Evolutionary conservation across 2,329 filamentous ascomycete genomes (phyloP).

Genomic region (Cadophora malorum): DNA sequence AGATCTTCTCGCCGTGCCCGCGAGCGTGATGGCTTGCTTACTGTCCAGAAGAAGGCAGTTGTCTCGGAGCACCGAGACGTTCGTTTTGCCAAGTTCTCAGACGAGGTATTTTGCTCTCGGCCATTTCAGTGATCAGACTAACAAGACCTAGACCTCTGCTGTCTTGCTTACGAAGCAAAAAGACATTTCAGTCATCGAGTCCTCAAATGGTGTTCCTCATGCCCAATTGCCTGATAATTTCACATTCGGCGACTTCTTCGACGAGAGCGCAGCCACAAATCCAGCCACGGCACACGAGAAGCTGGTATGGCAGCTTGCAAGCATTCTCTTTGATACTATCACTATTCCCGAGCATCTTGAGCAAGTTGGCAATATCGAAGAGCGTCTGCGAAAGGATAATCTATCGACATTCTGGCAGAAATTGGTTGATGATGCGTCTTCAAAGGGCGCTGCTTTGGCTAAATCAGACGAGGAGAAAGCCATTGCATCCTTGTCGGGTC

Average conservation of each 20-base stretch:
- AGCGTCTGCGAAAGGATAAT: constrained; percentile 61
- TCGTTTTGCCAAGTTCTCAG: constrained; percentile 67
- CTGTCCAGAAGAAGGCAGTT: constrained; percentile 61
- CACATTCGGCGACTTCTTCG: constrained; percentile 57
- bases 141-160: constrained; percentile 56
- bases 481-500: constrained; percentile 77
- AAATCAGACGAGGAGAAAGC: constrained; percentile 81
- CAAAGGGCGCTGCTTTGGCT: constrained; percentile 62
- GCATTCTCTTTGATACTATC: constrained; percentile 83
- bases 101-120: constrained; percentile 51
- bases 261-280: constrained; percentile 48
- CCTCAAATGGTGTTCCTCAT: constrained; percentile 64
- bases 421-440: constrained; percentile 66
- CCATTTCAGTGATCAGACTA: constrained; percentile 21
- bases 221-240: constrained; percentile 56
- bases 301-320: constrained; percentile 83
- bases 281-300: constrained; percentile 67
- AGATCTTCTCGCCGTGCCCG: constrained; percentile 40
- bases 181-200: constrained; percentile 58
- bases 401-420: constrained; percentile 72
- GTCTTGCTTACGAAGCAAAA: constrained; percentile 62
- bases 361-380: constrained; percentile 45
- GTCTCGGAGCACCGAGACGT: constrained; percentile 70
- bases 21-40: constrained; percentile 55
- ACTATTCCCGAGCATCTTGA: constrained; percentile 52